These are phyloP conservation scores for Eucalyptus dawsonii DNA, from an alignment of 345 rosid genomes.

Conservation along the genomic window DNA sequence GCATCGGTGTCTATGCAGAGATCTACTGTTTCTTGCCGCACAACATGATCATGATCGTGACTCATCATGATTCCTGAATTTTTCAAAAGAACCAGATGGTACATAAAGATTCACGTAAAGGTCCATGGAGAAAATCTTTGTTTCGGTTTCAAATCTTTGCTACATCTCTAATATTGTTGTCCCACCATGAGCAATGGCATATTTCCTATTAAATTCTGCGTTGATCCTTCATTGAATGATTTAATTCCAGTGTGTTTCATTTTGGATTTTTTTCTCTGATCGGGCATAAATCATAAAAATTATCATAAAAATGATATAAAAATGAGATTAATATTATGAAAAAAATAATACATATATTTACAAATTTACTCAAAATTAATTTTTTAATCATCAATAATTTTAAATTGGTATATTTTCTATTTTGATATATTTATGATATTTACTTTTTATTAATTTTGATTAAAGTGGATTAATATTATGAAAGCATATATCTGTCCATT, in stretches of 20 bases:
- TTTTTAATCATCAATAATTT: no score
- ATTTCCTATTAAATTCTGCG: neutral
- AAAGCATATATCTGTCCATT: no score
- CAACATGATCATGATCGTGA: neutral
- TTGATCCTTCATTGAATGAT: neutral
- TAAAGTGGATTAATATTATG: no score
- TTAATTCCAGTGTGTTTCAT: neutral
- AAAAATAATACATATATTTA: accelerated
- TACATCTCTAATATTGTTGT: neutral
- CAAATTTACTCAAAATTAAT: accelerated
- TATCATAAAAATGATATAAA: neutral
- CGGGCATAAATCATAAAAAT: accelerated
- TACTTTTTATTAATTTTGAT: accelerated
- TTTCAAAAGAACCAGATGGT: neutral
- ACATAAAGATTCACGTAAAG: neutral
- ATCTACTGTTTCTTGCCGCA: neutral
- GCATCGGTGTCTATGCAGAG: neutral
- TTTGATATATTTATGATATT: no score
- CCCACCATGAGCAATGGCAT: neutral
- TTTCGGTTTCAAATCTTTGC: neutral
- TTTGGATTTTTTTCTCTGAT: neutral
- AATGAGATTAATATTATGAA: no score
- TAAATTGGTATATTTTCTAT: accelerated
- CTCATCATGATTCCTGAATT: neutral
- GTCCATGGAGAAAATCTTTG: neutral